Base-by-base conservation (phyloP, 1,284 basidiomycete genomes). In the Naganishia sp. region DNA sequence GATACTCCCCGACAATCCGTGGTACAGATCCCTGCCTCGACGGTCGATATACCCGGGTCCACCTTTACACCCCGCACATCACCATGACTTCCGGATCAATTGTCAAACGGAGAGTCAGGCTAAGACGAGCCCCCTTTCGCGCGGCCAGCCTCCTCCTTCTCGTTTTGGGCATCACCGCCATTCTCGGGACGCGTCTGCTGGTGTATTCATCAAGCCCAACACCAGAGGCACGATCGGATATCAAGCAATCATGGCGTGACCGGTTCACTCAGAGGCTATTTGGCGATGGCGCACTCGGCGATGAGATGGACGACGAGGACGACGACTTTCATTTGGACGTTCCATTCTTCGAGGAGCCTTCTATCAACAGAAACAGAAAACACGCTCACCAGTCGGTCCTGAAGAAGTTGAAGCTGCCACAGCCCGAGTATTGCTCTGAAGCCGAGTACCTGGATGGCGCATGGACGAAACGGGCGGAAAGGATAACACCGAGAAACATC, bases 391-490 rank as follows among this genome's bases (percentile, higher is more conserved):
- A 48, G 10, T 21, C 9, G 46, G 46, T 48, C 2, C 10, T 48
- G 16, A 48, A 48, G n/a, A 48, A n/a, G 46, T 10, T 9, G 3
- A 10, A n/a, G 21, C 52, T 15, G 45, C 45, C 31, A 39, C 46
- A 39, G 36, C 10, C 10, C 18, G 16, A 56, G 3, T 56, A 43
- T 23, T 54, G 61, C 28, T 43, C 61, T 3, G 61, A 54, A 23
- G 52, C 49, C n/a, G 52, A 63, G 50, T 63, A 63, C 31, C 23
- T 46, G 9, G 61, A 63, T 33, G 61, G 61, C 16, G 7, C 16
- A 9, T 63, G 61, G 61, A 6, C 43, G 21, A 44, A 55, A 23
- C 31, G 61, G 7, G 23, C 42, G 15, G 31, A 25, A 15, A 23
- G 23, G 25, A 21, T 63, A 2, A 54, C 36, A 39, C 23, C 50